Evolutionary conservation across 2,329 filamentous ascomycete species (phyloP).

Genomic region (Thielaviopsis musarum): DNA sequence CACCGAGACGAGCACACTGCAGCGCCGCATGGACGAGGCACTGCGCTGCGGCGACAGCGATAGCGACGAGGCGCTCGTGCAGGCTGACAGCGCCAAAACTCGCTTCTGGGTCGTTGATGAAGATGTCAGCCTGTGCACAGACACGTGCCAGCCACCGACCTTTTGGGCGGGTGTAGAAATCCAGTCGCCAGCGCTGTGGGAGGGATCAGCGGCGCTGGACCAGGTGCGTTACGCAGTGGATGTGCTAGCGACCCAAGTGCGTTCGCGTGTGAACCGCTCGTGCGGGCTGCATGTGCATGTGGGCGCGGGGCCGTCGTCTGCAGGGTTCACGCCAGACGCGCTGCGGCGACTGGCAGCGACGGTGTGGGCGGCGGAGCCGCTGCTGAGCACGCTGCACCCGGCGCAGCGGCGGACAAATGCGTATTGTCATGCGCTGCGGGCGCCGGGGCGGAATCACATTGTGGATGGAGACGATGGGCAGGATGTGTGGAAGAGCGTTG

Average conservation of each 20-base stretch:
- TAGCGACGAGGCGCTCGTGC: neutral
- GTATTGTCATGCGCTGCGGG: conserved; percentile 4
- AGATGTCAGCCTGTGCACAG: neutral
- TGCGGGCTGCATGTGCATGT: conserved; percentile 24
- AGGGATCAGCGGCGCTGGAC: conserved; percentile 16
- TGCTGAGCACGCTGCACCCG: conserved; percentile 21
- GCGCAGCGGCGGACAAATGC: conserved; percentile 17
- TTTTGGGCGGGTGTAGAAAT: conserved; percentile 19
- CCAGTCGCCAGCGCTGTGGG: conserved; percentile 20
- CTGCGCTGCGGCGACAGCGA: neutral
- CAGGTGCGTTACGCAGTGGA: conserved; percentile 19
- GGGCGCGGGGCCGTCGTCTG: conserved; percentile 17
- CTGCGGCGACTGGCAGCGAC: conserved; percentile 19
- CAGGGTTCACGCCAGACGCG: conserved; percentile 17
- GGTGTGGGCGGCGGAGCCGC: conserved; percentile 21
- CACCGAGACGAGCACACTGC: neutral
- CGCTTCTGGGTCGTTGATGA: neutral
- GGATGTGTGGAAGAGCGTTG: neutral
- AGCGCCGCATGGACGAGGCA: no score
- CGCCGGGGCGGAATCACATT: neutral
- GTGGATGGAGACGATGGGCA: neutral
- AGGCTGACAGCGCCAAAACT: neutral
- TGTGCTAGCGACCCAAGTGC: conserved; percentile 18
- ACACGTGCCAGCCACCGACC: neutral
- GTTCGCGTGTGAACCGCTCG: conserved; percentile 19